These are phyloP conservation scores for Russula brevipes DNA, from an alignment of 768 basidiomycete genomes.

Conservation along the genomic window DNA sequence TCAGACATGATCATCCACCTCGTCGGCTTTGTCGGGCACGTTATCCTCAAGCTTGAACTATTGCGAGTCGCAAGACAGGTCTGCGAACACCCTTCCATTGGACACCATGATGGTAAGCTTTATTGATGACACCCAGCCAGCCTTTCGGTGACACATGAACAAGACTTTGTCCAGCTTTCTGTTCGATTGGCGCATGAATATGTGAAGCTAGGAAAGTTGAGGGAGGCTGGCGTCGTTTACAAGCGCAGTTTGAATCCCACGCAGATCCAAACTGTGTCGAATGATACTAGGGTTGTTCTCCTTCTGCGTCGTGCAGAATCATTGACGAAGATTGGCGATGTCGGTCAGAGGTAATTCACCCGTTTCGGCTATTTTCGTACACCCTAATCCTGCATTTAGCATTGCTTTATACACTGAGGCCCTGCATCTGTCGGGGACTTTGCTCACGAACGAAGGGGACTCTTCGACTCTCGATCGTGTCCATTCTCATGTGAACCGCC, in stretches of 20 bases:
- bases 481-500: slow-evolving; percentile 47
- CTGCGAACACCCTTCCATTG: slow-evolving; percentile 12
- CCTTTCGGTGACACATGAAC: slow-evolving; percentile 1
- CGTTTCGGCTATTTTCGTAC: not conserved
- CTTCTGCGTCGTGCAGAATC: slow-evolving; percentile 63
- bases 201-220: slow-evolving; percentile 65
- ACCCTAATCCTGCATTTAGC: slow-evolving; percentile 30
- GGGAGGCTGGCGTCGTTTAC: slow-evolving; percentile 63
- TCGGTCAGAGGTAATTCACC: slow-evolving; percentile 49
- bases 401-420: slow-evolving; percentile 59
- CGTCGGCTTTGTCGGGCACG: slow-evolving; percentile 22
- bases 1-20: slow-evolving; percentile 23
- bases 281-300: slow-evolving; percentile 50
- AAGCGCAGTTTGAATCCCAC: slow-evolving; percentile 47
- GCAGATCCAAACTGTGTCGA: slow-evolving; percentile 42
- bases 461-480: slow-evolving; percentile 54
- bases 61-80: slow-evolving; percentile 19
- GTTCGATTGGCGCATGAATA: slow-evolving; percentile 77
- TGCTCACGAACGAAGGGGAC: slow-evolving; percentile 43
- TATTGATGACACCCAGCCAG: not conserved
- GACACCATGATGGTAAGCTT: slow-evolving; percentile 45
- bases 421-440: slow-evolving; percentile 39
- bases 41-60: slow-evolving; percentile 23
- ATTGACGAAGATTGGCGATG: slow-evolving; percentile 54
- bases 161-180: slow-evolving; percentile 61